A percentile compares a stretch with the other conserved stretches of the same genome.
Evolutionary conservation across 2,329 filamentous ascomycete genomes (phyloP).

Genomic region (Pseudohalonectria lignicola): DNA sequence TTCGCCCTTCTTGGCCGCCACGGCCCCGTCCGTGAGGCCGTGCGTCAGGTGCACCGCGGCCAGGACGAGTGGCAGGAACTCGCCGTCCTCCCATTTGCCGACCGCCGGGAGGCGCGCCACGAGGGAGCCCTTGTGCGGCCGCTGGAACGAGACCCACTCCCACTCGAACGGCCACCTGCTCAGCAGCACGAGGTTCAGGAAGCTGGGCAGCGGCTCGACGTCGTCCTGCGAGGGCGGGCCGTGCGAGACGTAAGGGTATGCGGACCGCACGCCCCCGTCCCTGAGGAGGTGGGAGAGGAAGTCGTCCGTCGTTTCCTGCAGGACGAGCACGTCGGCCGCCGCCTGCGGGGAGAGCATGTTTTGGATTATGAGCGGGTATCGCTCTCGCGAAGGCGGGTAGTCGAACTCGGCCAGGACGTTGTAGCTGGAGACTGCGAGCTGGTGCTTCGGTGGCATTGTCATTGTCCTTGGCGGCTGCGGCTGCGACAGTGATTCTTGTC

Average conservation of each 20-base stretch:
- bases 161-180: constrained; percentile 45
- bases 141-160: constrained; percentile 39
- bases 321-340: constrained; percentile 33
- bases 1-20: constrained; percentile 45
- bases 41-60: constrained; percentile 51
- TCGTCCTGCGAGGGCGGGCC: constrained; percentile 40
- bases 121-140: constrained; percentile 46
- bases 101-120: constrained; percentile 29
- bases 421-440: constrained; percentile 32
- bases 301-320: constrained; percentile 56
- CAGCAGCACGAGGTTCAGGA: constrained; percentile 50
- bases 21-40: constrained; percentile 46
- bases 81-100: constrained; percentile 12
- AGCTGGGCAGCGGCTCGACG: constrained; percentile 43
- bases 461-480: not conserved
- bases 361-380: constrained; percentile 29
- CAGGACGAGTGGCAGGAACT: constrained; percentile 31
- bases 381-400: constrained; percentile 27
- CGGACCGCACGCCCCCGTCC: constrained; percentile 28
- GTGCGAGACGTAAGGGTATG: constrained; percentile 46
- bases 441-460: not conserved
- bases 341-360: constrained; percentile 31
- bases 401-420: constrained; percentile 42
- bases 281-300: constrained; percentile 46
- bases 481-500: not conserved